Evolutionary conservation across 75 land plant genomes (phyloP).

Genomic region (Pseudotsuga menziesii): DNA sequence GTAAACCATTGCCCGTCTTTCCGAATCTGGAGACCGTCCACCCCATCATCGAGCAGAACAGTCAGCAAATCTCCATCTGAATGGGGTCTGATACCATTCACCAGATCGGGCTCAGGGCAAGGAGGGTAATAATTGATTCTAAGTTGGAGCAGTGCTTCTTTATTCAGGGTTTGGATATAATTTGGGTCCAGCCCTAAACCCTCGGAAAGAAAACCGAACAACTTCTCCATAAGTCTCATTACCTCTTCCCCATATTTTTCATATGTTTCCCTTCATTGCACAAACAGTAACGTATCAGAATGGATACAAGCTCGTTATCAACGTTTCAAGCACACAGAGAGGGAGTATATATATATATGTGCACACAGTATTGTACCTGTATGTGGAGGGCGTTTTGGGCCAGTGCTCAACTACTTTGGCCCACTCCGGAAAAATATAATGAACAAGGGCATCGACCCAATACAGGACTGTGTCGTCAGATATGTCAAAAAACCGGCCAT

Average conservation of each 20-base stretch:
- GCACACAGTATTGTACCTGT: not conserved
- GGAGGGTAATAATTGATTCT: constrained; percentile 44
- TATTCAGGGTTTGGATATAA: not conserved
- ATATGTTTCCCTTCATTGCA: not conserved
- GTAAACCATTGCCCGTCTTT: constrained; percentile 55
- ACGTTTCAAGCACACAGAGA: not conserved
- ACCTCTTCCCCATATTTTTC: not conserved
- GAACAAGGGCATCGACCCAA: constrained; percentile 9
- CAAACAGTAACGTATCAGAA: not conserved
- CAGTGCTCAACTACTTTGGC: not conserved
- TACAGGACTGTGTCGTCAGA: not conserved
- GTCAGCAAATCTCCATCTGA: constrained; percentile 60
- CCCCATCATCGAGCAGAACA: constrained; percentile 43
- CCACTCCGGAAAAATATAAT: not conserved
- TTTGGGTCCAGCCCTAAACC: not conserved
- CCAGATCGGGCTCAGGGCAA: constrained; percentile 25
- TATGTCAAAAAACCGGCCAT: not conserved
- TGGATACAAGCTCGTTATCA: not conserved
- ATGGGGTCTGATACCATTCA: constrained; percentile 49
- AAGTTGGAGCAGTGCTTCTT: not conserved
- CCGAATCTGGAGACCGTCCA: constrained; percentile 49
- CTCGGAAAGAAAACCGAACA: not conserved
- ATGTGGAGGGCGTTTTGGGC: not conserved
- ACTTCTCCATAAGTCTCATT: not conserved
- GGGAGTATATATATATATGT: no score